Percentiles rank a stretch among this genome's conserved stretches.
phyloP scores from a whole-genome alignment of 2,329 filamentous ascomycete genomes.

The Kalaharituber pfeilii region DNA sequence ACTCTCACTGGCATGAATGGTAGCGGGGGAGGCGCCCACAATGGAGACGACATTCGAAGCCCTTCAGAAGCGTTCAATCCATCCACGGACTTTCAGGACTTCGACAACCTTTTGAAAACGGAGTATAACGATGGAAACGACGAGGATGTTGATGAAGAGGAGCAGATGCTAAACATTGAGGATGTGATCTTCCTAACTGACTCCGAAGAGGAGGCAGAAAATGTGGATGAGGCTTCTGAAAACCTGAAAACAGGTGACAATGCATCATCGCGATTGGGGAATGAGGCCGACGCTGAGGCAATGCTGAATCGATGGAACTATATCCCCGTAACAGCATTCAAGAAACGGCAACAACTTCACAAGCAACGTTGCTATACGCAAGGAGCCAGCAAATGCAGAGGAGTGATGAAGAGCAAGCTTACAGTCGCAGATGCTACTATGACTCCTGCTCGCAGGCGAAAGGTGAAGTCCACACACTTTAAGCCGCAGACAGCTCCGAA shows the following conservation, averaged over 20 bases:
- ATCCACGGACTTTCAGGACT: not conserved
- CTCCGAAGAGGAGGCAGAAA: constrained; percentile 10
- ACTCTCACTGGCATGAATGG: constrained; percentile 11
- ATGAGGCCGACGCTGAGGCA: constrained; percentile 7
- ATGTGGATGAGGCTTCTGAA: constrained; percentile 3
- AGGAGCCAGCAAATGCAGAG: not conserved
- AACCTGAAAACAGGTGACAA: not conserved
- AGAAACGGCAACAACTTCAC: constrained; percentile 17
- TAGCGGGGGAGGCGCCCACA: constrained; percentile 7
- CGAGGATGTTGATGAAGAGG: constrained; percentile 15
- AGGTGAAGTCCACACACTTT: constrained; percentile 1
- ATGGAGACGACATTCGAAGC: constrained; percentile 10
- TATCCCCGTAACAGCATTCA: constrained; percentile 17
- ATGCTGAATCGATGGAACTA: constrained; percentile 17
- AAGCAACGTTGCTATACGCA: not conserved
- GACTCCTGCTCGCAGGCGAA: constrained; percentile 6
- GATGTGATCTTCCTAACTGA: constrained; percentile 17
- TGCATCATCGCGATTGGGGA: not conserved
- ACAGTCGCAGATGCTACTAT: not conserved
- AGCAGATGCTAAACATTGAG: constrained; percentile 13
- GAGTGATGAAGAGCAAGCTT: not conserved
- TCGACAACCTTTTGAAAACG: constrained; percentile 4
- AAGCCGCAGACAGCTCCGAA: not conserved
- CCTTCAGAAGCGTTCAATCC: constrained; percentile 13
- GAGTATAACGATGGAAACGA: constrained; percentile 10